Conservation (phyloP, 164 flowering plant species). For the Aristolochia contorta region DNA sequence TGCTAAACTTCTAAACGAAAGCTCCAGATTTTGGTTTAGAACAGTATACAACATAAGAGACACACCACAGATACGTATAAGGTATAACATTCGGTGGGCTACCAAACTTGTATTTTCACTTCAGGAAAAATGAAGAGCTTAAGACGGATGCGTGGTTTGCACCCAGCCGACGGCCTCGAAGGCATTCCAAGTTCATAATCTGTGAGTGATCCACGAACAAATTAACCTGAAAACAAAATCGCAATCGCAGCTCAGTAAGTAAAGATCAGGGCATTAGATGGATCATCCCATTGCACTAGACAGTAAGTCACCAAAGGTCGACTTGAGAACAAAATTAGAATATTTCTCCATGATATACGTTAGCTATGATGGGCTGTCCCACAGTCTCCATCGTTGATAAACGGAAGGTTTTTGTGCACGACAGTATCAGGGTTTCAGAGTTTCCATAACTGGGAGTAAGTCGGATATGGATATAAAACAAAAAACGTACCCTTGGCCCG, state of each 20-base stretch:
- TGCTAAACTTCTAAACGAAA: too few species aligned
- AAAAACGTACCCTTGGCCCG: slow-evolving; percentile 62
- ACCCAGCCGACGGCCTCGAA: slow-evolving; percentile 70
- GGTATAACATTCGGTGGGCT: not conserved
- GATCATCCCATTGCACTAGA: too few species aligned
- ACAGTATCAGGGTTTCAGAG: not conserved
- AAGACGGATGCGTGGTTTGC: slow-evolving; percentile 44
- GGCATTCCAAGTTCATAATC: slow-evolving; percentile 81
- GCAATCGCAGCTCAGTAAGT: not conserved
- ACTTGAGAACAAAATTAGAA: too few species aligned
- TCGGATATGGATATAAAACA: not conserved
- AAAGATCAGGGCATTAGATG: too few species aligned
- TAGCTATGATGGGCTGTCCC: too few species aligned
- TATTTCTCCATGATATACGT: too few species aligned
- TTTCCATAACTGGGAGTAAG: not conserved
- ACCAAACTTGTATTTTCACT: slow-evolving; percentile 1
- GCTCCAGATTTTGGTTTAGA: too few species aligned
- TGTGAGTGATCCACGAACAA: slow-evolving; percentile 88
- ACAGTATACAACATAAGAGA: not conserved
- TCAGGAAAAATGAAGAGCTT: slow-evolving; percentile 32
- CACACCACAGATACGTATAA: not conserved
- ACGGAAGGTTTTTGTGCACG: too few species aligned
- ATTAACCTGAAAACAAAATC: slow-evolving; percentile 49
- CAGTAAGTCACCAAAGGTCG: too few species aligned
- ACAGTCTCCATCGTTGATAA: too few species aligned